Evolutionary conservation across 345 rosid genomes (phyloP).

Genomic region (Heritiera fomes): DNA sequence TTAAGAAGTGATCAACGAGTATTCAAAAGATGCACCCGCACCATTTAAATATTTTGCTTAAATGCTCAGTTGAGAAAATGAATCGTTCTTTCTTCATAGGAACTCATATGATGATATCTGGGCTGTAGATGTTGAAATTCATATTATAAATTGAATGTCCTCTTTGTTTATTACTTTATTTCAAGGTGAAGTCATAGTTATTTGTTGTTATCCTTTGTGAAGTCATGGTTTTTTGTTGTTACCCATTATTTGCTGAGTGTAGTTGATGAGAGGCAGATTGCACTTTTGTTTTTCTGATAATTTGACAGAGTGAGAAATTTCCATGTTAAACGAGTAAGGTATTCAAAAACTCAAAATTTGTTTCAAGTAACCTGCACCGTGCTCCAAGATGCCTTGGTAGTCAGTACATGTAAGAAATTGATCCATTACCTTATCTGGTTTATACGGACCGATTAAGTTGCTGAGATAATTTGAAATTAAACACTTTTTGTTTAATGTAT

Average conservation of each 20-base stretch:
- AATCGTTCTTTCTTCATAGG: neutral
- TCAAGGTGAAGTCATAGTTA: neutral
- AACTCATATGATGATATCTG: neutral
- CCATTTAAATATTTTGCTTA: neutral
- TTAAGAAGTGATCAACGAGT: neutral
- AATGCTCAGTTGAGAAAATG: neutral
- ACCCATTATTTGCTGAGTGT: neutral
- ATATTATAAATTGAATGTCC: neutral
- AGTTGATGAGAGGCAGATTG: neutral
- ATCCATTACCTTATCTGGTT: neutral
- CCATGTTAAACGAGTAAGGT: neutral
- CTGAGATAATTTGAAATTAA: neutral
- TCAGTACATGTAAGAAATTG: neutral
- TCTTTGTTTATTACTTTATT: neutral
- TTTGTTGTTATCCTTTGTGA: neutral
- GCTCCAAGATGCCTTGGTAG: slow-evolving; percentile 1
- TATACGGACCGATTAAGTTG: neutral
- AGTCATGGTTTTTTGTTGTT: neutral
- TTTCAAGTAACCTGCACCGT: neutral
- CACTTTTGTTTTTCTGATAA: neutral
- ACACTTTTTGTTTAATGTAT: neutral
- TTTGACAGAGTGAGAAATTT: neutral
- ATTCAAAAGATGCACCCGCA: neutral
- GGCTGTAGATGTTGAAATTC: neutral
- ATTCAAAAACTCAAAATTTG: neutral